Base-by-base conservation (phyloP, 768 basidiomycete species). In the Auricularia sp. region DNA sequence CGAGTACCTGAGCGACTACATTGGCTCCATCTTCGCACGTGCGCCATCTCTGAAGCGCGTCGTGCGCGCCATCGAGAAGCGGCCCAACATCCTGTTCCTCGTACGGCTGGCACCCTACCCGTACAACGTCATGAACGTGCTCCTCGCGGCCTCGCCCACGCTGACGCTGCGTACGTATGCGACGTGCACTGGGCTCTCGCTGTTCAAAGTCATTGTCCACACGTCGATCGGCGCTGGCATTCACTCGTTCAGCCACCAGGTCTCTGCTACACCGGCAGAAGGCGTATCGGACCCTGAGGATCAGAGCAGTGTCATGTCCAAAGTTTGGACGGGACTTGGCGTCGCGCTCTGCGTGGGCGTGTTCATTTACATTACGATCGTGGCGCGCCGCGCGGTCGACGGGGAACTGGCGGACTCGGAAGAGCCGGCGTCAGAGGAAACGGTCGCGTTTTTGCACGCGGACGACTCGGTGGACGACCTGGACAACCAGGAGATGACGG, bases 81-180 rank as follows among this genome's bases (percentile, higher is more conserved):
- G 88, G 62, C 94, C 94, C 0, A 87, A 87, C 71, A 81, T 97
- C 3, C 85, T 97, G 21, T 93, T 96, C 78, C 84, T 96, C 66
- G 91, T 97, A 69, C 89, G 94, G 62, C 81, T 94, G 64, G 93
- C 90, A n/a, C 92, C 92, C 3, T 92, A 93, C 73, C 91, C 89
- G 0, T 92, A 90, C 79, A 96, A 96, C 77, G 90, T 96, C 71
- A 92, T 96, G 86, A 97, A 96, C 78, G 91, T 89, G 71, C 85
- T 97, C 61, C 83, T 97, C 61, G 93, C 94, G 7, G 90, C 92
- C 2, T 86, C 90, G n/a, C 87, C 87, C 37, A 85, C 88, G 5
- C 84, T 95, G 69, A 87, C 87, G 3, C 80, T 94, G 68, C 80
- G 81, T 68, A 92, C 90, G 33, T 94, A 93, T 78, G 83, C 85